phyloP scores from a whole-genome alignment of 2,329 filamentous ascomycete species.

The Penicillium freii region DNA sequence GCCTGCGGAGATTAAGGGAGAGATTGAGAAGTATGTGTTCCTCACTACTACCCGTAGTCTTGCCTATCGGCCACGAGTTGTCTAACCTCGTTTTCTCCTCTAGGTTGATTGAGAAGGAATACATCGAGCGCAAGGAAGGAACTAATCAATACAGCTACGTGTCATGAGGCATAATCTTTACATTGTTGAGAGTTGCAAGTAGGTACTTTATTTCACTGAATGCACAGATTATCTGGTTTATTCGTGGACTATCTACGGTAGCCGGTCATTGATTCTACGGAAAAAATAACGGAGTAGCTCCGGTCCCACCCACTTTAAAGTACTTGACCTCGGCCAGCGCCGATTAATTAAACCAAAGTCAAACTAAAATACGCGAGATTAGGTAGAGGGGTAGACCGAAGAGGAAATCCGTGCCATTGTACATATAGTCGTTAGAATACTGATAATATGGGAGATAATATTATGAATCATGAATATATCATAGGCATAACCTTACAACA shows the following conservation, averaged over 20 bases:
- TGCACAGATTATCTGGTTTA: not conserved
- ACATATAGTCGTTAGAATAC: not conserved
- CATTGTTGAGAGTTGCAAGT: slow-evolving; percentile 2
- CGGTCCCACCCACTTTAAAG: not conserved
- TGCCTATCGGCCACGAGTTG: not conserved
- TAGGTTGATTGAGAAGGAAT: slow-evolving; percentile 89
- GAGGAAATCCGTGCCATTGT: not conserved
- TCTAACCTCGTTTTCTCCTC: not conserved
- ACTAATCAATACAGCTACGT: slow-evolving; percentile 66
- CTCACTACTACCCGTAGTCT: not conserved
- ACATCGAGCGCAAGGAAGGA: slow-evolving; percentile 74
- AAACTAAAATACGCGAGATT: not conserved
- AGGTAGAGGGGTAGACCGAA: not conserved
- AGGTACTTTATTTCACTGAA: not conserved
- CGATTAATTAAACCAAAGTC: not conserved
- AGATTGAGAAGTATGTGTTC: slow-evolving; percentile 79
- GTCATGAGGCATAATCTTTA: slow-evolving; percentile 47
- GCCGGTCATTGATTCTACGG: no score
- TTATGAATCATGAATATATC: not conserved
- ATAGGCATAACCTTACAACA: not conserved
- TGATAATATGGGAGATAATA: not conserved
- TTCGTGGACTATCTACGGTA: no score
- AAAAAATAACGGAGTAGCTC: not conserved
- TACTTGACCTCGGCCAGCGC: slow-evolving; percentile 1
- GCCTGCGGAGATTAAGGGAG: slow-evolving; percentile 85